Evolutionary conservation across 164 flowering plant species (phyloP).

Genomic region (Berberis vulgaris): DNA sequence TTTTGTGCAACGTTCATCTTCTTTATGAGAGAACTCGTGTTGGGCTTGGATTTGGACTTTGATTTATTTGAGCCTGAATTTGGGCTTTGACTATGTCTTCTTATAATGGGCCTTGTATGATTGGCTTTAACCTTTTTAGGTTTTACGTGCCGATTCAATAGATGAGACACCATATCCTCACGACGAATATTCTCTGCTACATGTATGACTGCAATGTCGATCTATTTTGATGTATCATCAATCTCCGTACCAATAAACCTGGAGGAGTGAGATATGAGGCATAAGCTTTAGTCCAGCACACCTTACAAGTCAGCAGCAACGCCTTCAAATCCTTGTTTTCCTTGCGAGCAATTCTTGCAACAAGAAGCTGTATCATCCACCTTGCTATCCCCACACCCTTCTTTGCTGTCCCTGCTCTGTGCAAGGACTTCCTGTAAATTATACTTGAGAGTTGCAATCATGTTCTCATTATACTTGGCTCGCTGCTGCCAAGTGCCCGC

Average conservation of each 20-base stretch:
- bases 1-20: too few relatives aligned
- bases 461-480: constrained; percentile 60
- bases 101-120: too few relatives aligned
- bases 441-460: constrained; percentile 53
- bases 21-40: too few relatives aligned
- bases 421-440: constrained; percentile 64
- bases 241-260: constrained; percentile 59
- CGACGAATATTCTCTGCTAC: too few relatives aligned
- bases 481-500: constrained; percentile 71
- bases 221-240: too few relatives aligned
- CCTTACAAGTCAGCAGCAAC: constrained; percentile 54
- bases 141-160: too few relatives aligned
- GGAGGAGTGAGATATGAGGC: constrained; percentile 69
- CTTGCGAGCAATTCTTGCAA: constrained; percentile 49
- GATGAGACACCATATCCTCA: too few relatives aligned
- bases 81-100: too few relatives aligned
- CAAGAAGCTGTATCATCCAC: constrained; percentile 81
- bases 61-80: too few relatives aligned
- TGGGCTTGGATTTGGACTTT: too few relatives aligned
- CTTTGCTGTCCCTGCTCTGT: constrained; percentile 60
- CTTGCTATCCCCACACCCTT: constrained; percentile 89
- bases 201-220: too few relatives aligned
- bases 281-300: constrained; percentile 57
- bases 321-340: constrained; percentile 41
- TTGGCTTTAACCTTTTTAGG: too few relatives aligned